phyloP scores from a whole-genome alignment of 2,329 filamentous ascomycete species.

The Trichoderma simmonsii region DNA sequence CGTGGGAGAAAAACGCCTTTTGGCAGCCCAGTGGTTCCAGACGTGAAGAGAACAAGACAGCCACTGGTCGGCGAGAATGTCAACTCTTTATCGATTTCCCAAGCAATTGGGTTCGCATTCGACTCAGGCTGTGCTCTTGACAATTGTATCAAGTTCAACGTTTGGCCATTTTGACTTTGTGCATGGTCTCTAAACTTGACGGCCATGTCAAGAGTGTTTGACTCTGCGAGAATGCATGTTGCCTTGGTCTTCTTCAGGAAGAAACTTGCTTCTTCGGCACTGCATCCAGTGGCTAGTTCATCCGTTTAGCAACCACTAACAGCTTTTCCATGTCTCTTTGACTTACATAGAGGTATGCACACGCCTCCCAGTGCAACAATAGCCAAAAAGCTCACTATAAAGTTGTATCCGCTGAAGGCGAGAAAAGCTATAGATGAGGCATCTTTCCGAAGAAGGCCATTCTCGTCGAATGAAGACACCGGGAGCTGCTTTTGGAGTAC shows the following conservation, averaged over 20 bases:
- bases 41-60: constrained; percentile 51
- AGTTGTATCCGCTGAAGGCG: constrained; percentile 22
- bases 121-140: background rate
- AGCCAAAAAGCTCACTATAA: constrained; percentile 25
- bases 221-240: background rate
- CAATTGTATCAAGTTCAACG: background rate
- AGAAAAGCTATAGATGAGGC: background rate
- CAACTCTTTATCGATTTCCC: background rate
- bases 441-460: background rate
- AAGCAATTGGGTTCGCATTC: background rate
- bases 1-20: constrained; percentile 58
- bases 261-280: background rate
- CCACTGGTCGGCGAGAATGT: constrained; percentile 1
- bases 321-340: background rate
- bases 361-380: constrained; percentile 22
- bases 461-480: background rate
- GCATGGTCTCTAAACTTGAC: background rate
- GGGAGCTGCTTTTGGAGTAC: background rate
- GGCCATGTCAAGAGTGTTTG: background rate
- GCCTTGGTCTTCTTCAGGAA: background rate
- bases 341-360: constrained; percentile 21
- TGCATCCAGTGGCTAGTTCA: background rate
- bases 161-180: background rate
- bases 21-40: constrained; percentile 45
- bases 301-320: background rate